These are phyloP conservation scores for Leccinum uliginosum DNA, from an alignment of 768 basidiomycete species.

Conservation along the genomic window DNA sequence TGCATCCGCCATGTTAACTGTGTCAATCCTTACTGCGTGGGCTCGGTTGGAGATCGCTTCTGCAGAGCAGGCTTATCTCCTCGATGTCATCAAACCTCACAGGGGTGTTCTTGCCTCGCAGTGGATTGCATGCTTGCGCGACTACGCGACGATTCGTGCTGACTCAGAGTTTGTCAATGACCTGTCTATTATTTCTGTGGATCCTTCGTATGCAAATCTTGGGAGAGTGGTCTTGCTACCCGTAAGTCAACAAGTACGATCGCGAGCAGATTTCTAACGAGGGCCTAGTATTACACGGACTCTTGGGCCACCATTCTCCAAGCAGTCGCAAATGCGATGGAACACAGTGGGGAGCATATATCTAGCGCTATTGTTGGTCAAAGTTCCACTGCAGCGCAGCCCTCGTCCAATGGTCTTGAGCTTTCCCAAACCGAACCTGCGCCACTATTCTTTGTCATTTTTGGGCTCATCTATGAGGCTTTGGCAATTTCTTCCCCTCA, in stretches of 20 bases:
- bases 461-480: constrained; percentile 92
- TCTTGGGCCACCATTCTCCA: constrained; percentile 82
- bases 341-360: constrained; percentile 59
- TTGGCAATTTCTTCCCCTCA: constrained; percentile 65
- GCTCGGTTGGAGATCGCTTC: constrained; percentile 86
- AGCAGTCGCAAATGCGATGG: constrained; percentile 80
- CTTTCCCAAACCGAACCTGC: constrained; percentile 54
- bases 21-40: constrained; percentile 93
- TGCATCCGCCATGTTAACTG: constrained; percentile 90
- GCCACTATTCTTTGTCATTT: constrained; percentile 82
- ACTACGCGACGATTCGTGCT: constrained; percentile 87
- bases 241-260: constrained; percentile 42
- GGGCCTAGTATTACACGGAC: constrained; percentile 73
- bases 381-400: constrained; percentile 13
- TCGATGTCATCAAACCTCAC: constrained; percentile 79
- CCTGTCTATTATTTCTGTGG: constrained; percentile 66
- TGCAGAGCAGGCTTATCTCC: constrained; percentile 66
- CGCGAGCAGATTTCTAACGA: background rate
- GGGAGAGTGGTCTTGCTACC: constrained; percentile 90
- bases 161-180: constrained; percentile 86
- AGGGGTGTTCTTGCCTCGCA: constrained; percentile 67
- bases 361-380: constrained; percentile 80
- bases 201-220: constrained; percentile 80
- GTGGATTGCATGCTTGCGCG: constrained; percentile 86
- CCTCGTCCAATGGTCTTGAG: constrained; percentile 19